Conservation (phyloP, 139 green algal genomes). For the Chlamydomonas schloesseri region DNA sequence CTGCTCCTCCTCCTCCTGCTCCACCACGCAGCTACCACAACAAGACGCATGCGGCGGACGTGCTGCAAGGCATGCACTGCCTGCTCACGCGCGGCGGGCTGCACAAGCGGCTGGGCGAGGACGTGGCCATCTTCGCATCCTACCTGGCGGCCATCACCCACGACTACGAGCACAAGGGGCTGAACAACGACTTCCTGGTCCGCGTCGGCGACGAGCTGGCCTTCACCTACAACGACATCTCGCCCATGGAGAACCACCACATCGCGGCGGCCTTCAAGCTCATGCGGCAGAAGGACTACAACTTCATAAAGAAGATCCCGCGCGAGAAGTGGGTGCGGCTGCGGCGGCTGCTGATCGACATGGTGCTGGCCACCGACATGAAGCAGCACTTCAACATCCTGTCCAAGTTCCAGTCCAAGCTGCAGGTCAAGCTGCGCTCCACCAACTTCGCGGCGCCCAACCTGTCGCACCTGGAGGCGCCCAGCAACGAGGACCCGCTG, state of each 20-base stretch:
- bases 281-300: slow-evolving; percentile 56
- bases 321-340: slow-evolving; percentile 53
- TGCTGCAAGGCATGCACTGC: slow-evolving; percentile 59
- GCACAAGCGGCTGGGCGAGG: slow-evolving; percentile 37
- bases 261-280: slow-evolving; percentile 54
- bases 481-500: slow-evolving; percentile 27
- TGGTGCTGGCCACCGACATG: slow-evolving; percentile 64
- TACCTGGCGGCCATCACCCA: slow-evolving; percentile 64
- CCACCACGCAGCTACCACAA: slow-evolving; percentile 53
- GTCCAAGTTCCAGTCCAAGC: slow-evolving; percentile 63
- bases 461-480: slow-evolving; percentile 42
- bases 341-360: slow-evolving; percentile 63
- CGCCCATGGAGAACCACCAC: slow-evolving; percentile 68
- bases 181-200: slow-evolving; percentile 75
- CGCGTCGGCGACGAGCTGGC: slow-evolving; percentile 54
- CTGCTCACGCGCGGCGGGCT: slow-evolving; percentile 52
- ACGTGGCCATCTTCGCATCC: slow-evolving; percentile 45
- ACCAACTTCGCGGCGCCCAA: slow-evolving; percentile 42
- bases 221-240: slow-evolving; percentile 70
- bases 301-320: slow-evolving; percentile 58
- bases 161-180: slow-evolving; percentile 66
- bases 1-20: too few species aligned
- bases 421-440: slow-evolving; percentile 60
- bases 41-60: slow-evolving; percentile 61
- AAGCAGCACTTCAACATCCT: slow-evolving; percentile 71